phyloP scores from a whole-genome alignment of 2,329 filamentous ascomycete species.

The Cadophora malorum region DNA sequence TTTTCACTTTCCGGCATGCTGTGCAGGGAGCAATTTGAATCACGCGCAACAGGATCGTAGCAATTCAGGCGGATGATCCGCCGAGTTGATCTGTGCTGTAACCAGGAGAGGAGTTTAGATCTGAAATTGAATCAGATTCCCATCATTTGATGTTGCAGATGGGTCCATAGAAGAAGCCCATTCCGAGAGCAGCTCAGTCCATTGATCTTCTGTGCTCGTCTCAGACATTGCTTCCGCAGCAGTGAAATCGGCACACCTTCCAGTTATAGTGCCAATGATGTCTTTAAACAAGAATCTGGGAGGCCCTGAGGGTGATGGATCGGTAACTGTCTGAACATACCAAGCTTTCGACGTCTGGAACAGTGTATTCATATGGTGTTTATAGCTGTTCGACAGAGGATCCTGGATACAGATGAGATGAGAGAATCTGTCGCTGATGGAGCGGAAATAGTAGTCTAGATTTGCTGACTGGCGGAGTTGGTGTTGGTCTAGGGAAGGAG shows the following conservation, averaged over 20 bases:
- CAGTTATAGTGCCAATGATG: conserved; percentile 28
- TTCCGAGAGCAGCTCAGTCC: conserved; percentile 24
- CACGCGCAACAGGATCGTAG: not conserved
- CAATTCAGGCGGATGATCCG: not conserved
- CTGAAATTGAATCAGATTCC: not conserved
- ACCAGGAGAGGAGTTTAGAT: not conserved
- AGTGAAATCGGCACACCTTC: conserved; percentile 27
- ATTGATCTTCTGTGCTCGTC: conserved; percentile 17
- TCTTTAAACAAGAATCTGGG: conserved; percentile 25
- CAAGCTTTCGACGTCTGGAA: conserved; percentile 29
- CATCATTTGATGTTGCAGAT: not conserved
- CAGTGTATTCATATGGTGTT: conserved; percentile 23
- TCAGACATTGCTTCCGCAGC: not conserved
- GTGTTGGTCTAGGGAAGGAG: conserved; percentile 23
- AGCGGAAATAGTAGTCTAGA: conserved; percentile 33
- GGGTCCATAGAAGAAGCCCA: conserved; percentile 23
- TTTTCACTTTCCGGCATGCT: not conserved
- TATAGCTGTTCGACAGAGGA: conserved; percentile 23
- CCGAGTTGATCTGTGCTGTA: not conserved
- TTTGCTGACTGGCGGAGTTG: conserved; percentile 28
- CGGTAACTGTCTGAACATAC: conserved; percentile 22
- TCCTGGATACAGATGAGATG: conserved; percentile 12
- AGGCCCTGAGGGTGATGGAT: conserved; percentile 44
- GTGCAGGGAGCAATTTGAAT: not conserved
- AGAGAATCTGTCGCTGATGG: conserved; percentile 26